These are phyloP conservation scores for Alternaria sp. DNA, from an alignment of 2,329 filamentous ascomycete genomes.

Conservation along the genomic window DNA sequence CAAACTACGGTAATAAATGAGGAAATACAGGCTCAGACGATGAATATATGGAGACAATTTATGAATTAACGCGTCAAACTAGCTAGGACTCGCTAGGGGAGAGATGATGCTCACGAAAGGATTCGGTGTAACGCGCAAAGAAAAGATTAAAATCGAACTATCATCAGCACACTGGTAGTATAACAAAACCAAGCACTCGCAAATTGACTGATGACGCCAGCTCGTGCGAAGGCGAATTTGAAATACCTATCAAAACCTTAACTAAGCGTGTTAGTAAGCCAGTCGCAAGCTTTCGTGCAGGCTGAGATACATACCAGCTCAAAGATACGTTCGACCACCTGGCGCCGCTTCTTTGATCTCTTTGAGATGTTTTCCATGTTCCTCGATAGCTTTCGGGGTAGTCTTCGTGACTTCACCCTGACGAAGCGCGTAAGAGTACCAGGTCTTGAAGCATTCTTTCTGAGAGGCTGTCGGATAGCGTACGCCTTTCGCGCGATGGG, in stretches of 20 bases:
- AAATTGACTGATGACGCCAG: neutral
- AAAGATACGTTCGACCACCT: conserved; percentile 41
- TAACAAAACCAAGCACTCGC: neutral
- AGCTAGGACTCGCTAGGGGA: neutral
- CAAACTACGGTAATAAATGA: neutral
- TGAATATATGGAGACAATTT: neutral
- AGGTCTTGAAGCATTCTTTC: conserved; percentile 46
- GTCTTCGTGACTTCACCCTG: conserved; percentile 31
- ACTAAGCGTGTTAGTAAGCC: neutral
- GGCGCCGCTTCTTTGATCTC: conserved; percentile 33
- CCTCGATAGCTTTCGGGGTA: conserved; percentile 21
- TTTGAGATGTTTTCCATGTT: conserved; percentile 32
- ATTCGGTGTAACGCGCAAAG: neutral
- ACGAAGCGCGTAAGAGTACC: conserved; percentile 44
- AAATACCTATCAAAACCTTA: fast-evolving
- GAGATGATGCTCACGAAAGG: neutral
- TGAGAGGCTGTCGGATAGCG: conserved; percentile 38
- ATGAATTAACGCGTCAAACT: neutral
- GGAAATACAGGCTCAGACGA: neutral
- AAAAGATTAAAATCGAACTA: neutral
- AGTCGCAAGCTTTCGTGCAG: neutral
- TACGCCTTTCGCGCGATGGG: conserved; percentile 45
- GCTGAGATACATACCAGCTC: neutral
- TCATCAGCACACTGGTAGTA: neutral
- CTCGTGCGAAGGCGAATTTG: neutral